Base-by-base conservation (phyloP, 2,329 filamentous ascomycete species). In the Arthrobotrys sphaeroides region DNA sequence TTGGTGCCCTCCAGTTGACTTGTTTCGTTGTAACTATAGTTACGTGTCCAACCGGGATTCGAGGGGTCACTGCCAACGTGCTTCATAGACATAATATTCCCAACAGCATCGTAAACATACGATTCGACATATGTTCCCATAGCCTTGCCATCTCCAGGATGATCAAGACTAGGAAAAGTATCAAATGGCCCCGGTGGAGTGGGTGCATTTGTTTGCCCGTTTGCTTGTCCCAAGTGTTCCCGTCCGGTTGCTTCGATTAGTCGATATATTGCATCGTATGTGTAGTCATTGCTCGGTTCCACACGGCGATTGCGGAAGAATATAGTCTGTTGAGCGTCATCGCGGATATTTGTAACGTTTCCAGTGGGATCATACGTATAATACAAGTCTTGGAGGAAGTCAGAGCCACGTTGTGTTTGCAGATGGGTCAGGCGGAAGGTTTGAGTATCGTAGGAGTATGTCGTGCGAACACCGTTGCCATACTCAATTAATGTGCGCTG, bases 361-460 rank as follows among this genome's bases (percentile, higher is more conserved):
- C 77, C 76, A 1, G 45, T n/a, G 2, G 77, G 42, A 45, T 81
- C 79, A 47, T 78, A 79, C 0, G 64, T 69, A 45, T 80, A 80
- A 2, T 38, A 47, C 5, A 80, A 38, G 47, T 79, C 70, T 61
- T 80, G 79, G 1, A 68, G 10, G 3, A 18, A 3, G 7, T 64
- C 43, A 10, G 5, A 12, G 12, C 26, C 33, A 2, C 74, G 51
- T 3, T 28, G 2, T 2, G 65, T 73, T 2, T n/a, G n/a, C 5
- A 38, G 7, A n/a, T 22, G 12, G 7, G 4, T 24, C 3, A 77
- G 51, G 1, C n/a, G 5, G n/a, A 20, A 38, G 9, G 59, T 68
- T 6, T 40, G 4, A 0, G 65, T 59, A 33, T 77, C 38, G 38
- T 67, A 67, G 24, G 40, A 65, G 69, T 76, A 57, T 31, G 47